Evolutionary conservation across 352 stramenopile genomes (phyloP), one percentile per base, ranked within the genome.

Genomic region (Globisporangium ultimum): DNA sequence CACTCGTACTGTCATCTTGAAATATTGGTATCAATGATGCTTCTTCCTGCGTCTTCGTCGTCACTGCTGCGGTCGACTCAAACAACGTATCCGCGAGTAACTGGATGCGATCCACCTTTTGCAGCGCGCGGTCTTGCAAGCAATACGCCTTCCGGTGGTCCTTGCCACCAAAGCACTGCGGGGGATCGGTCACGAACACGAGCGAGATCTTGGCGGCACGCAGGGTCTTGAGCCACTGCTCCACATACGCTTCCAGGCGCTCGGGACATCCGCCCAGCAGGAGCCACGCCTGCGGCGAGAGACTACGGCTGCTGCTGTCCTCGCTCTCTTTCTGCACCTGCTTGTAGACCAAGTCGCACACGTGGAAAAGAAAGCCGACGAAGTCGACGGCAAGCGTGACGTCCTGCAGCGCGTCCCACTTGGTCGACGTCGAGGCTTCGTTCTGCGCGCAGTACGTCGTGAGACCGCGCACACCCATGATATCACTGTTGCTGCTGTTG

Each of bases 321-420:
- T 43, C 21, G 22, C 38, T 14, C 13, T 58, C 50, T 17, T 64
- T 24, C 48, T 72, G 63, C 53, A 74, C 54, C 9, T 89, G 63
- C 7, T 63, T 41, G 51, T 62, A 80, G 20, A 93, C 48, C 36
- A 79, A 62, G 18, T 93, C 72, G 56, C 84, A 95, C 17, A 87
- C 51, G 53, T 80, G 69, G 57, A 86, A 90, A 32, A 92, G 72
- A 60, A 93, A 93, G 18, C 83, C 84, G 20, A 87, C 78, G 55
- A 91, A 88, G 61, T 95, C 85, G 45, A 95, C 82, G 15, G 82
- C 85, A 5, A 95, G 74, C 34, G 85, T 93, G 50, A 87, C 73
- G 53, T 89, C 80, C 18, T 58, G 60, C 32, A 91, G 70, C 12
- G 82, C 64, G 5, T 45, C 32, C 52, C 60, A 58, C 20, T 62